A percentile compares a stretch with the other conserved stretches of the same genome.
Evolutionary conservation across 805 yeast species (phyloP).

Genomic region (Helenozyma baotianmanensis): DNA sequence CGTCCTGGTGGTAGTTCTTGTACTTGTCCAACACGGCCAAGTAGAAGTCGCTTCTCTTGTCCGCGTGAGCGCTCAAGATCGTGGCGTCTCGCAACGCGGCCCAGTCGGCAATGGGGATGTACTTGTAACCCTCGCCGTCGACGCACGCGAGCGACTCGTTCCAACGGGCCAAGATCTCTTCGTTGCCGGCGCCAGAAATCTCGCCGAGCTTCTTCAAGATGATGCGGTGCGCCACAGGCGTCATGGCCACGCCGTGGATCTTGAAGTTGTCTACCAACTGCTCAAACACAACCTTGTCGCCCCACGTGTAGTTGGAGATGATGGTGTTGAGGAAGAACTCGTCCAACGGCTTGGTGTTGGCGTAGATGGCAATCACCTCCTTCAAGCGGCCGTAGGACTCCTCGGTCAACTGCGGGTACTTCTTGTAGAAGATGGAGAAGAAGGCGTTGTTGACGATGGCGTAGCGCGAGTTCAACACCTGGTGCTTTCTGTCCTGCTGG

Average conservation of each 20-base stretch:
- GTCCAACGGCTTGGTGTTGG: conserved; percentile 56
- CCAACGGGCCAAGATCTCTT: conserved; percentile 57
- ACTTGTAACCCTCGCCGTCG: conserved; percentile 52
- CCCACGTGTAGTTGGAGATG: conserved; percentile 66
- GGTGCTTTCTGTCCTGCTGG: conserved; percentile 38
- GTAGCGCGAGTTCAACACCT: conserved; percentile 54
- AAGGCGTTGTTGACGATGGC: conserved; percentile 68
- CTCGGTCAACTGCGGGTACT: conserved; percentile 45
- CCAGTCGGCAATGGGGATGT: conserved; percentile 83
- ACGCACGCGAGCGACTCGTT: conserved; percentile 41
- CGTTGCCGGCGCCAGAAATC: conserved; percentile 45
- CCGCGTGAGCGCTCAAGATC: conserved; percentile 37
- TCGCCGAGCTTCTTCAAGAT: conserved; percentile 68
- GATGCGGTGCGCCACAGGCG: conserved; percentile 70
- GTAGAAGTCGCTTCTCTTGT: conserved; percentile 33
- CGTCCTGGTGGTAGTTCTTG: conserved; percentile 39
- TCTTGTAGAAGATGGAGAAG: conserved; percentile 62
- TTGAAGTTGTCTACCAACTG: conserved; percentile 59
- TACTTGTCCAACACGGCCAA: conserved; percentile 16
- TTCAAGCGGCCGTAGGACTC: conserved; percentile 57
- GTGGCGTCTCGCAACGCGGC: conserved; percentile 79
- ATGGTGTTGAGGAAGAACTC: conserved; percentile 81
- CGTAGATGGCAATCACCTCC: conserved; percentile 51
- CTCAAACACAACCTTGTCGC: conserved; percentile 58
- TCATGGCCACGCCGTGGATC: conserved; percentile 51